These are phyloP conservation scores for Wickerhamiella domercqiae DNA, from an alignment of 805 yeast genomes.

Conservation along the genomic window DNA sequence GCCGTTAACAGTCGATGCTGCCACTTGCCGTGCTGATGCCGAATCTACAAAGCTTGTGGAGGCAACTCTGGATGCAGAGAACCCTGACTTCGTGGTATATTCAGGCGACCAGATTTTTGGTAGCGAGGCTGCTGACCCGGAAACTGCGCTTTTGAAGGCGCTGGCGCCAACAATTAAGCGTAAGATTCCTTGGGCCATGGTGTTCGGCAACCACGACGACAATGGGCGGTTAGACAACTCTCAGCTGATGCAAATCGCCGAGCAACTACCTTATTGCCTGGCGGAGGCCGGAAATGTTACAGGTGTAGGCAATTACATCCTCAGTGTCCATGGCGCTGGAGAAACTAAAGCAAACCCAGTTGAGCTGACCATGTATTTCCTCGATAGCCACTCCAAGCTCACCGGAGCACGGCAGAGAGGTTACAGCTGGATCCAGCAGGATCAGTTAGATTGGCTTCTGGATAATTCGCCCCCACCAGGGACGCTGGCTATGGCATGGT, in stretches of 20 bases:
- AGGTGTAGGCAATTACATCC: constrained; percentile 77
- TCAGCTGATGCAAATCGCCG: constrained; percentile 43
- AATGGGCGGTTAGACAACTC: constrained; percentile 55
- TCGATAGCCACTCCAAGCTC: constrained; percentile 72
- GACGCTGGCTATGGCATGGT: constrained; percentile 63
- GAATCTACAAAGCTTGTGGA: constrained; percentile 49
- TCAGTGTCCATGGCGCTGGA: constrained; percentile 16
- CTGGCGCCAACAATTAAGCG: constrained; percentile 51
- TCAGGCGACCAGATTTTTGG: constrained; percentile 93
- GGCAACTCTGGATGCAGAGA: constrained; percentile 51
- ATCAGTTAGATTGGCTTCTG: constrained; percentile 47
- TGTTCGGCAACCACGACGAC: constrained; percentile 89
- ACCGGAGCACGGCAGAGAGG: constrained; percentile 35
- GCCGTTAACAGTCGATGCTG: constrained; percentile 18
- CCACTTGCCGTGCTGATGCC: constrained; percentile 64
- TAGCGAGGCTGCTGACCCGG: constrained; percentile 59
- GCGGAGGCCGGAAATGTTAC: constrained; percentile 56
- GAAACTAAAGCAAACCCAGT: constrained; percentile 27
- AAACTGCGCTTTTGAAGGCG: constrained; percentile 66
- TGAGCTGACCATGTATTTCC: constrained; percentile 52
- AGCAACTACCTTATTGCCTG: constrained; percentile 51
- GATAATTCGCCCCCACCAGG: constrained; percentile 12
- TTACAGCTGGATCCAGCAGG: constrained; percentile 71
- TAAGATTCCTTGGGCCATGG: constrained; percentile 68
- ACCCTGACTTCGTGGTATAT: constrained; percentile 71